phyloP scores from a whole-genome alignment of 805 yeast genomes.

The Candida koratica region DNA sequence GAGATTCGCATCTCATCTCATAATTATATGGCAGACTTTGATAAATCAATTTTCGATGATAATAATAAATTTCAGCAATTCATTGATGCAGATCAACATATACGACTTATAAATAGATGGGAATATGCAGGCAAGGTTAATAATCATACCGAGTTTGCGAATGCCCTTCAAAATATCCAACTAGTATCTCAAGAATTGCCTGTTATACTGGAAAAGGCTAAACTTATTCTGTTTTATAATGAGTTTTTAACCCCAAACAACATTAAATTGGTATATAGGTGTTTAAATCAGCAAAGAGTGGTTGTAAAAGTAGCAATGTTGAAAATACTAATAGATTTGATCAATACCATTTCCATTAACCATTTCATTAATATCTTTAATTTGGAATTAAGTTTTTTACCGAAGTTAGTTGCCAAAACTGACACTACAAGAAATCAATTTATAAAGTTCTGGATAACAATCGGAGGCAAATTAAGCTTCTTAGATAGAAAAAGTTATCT shows the following conservation, averaged over 20 bases:
- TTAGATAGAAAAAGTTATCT: conserved; percentile 63
- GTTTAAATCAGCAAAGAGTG: conserved; percentile 55
- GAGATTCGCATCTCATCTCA: conserved; percentile 2
- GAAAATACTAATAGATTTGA: conserved; percentile 45
- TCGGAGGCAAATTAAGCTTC: conserved; percentile 48
- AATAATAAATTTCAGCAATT: conserved; percentile 1
- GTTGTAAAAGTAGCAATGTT: conserved; percentile 59
- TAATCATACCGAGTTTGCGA: conserved; percentile 8
- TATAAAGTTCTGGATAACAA: conserved; percentile 55
- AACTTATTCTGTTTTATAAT: conserved; percentile 32
- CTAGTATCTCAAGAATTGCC: conserved; percentile 5
- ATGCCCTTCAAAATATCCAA: conserved; percentile 1
- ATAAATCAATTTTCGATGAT: conserved; percentile 4
- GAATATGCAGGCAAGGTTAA: conserved; percentile 10
- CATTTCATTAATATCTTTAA: conserved; percentile 65
- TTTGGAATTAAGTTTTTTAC: conserved; percentile 55
- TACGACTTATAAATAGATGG: conserved; percentile 7
- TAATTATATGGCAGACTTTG: conserved; percentile 8
- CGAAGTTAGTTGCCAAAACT: conserved; percentile 50
- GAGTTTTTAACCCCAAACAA: conserved; percentile 50
- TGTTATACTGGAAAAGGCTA: conserved; percentile 1
- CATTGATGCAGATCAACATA: conserved; percentile 7
- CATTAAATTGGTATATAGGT: conserved; percentile 62
- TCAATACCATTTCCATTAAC: conserved; percentile 21
- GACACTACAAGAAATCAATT: conserved; percentile 58